A percentile compares a stretch with the other conserved stretches of the same genome.
phyloP scores from a whole-genome alignment of 768 basidiomycete species.

The Xerocomellus amylosporus region DNA sequence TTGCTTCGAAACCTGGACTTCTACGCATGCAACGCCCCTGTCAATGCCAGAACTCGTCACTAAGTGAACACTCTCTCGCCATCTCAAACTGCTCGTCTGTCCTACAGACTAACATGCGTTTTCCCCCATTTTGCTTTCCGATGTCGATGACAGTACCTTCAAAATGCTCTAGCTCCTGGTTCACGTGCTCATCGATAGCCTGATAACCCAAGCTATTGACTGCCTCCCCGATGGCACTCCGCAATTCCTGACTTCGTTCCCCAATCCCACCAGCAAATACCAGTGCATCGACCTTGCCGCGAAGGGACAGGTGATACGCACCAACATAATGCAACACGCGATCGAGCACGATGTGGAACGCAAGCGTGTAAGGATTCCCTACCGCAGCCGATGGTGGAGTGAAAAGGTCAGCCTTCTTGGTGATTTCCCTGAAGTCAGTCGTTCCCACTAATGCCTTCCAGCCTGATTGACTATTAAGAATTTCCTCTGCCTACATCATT shows the following conservation, averaged over 20 bases:
- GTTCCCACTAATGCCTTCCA: slow-evolving; percentile 80
- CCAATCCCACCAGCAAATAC: slow-evolving; percentile 91
- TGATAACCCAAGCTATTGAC: slow-evolving; percentile 63
- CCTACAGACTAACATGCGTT: slow-evolving; percentile 54
- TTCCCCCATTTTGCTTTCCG: slow-evolving; percentile 28
- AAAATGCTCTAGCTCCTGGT: slow-evolving; percentile 35
- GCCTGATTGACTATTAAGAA: slow-evolving; percentile 73
- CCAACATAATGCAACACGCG: slow-evolving; percentile 71
- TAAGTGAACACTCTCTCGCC: slow-evolving; percentile 39
- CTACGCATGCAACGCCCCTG: background rate
- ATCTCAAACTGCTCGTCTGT: slow-evolving; percentile 65
- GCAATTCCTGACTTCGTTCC: slow-evolving; percentile 62
- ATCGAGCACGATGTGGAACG: slow-evolving; percentile 79
- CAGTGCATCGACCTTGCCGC: slow-evolving; percentile 66
- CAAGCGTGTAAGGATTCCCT: slow-evolving; percentile 48
- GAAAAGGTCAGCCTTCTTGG: slow-evolving; percentile 37
- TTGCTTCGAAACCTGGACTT: background rate
- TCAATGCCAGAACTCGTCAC: slow-evolving; percentile 18
- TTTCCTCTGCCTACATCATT: slow-evolving; percentile 56
- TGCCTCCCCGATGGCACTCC: slow-evolving; percentile 53
- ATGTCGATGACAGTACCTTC: slow-evolving; percentile 49
- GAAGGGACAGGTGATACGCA: slow-evolving; percentile 71
- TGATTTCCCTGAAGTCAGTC: slow-evolving; percentile 76
- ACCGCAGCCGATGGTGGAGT: slow-evolving; percentile 17
- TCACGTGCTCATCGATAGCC: slow-evolving; percentile 46